Base-by-base conservation (phyloP, 1,284 basidiomycete genomes). In the Limonomyces culmigenus region DNA sequence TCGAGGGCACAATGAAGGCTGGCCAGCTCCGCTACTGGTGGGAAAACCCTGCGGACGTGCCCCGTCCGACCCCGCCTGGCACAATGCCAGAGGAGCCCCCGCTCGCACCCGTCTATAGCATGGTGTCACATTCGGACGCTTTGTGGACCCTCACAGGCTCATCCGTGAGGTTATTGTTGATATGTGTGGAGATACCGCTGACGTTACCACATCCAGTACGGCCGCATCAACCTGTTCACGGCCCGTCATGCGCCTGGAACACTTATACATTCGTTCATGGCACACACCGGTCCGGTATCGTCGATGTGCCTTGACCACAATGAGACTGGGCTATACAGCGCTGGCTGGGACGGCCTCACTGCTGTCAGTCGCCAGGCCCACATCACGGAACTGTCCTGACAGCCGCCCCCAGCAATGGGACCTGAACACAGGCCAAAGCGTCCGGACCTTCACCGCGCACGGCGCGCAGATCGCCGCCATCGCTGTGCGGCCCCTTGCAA, bases 271-370 rank as follows among this genome's bases (percentile, higher is more conserved):
- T 70, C 74, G 3, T 67, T 97, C 52, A 47, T 59, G 39, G 75
- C 70, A 1, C 86, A 91, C 41, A 72, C 70, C 29, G 76, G 77
- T 3, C 78, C 86, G 17, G 77, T 98, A 4, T 95, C 92, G n/a
- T 75, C 78, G 12, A 60, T 98, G 33, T 70, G 77, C 1, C 59
- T 98, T 39, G 67, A 78, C 39, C 70, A 79, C 39, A 74, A 83
- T 36, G 87, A 97, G 50, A 83, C 78, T 45, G 70, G 77, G 0
- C 72, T 92, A 42, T 75, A 92, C 45, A 92, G 86, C 48, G 92
- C 88, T 3, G 83, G 89, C 2, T 97, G 92, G 92, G 95, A 98
- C 51, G 81, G 87, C 3, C 75, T 84, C 42, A 79, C 91, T 3
- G 65, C 78, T 39, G 92, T 92, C 53, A 55, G 84, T 66, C 29